These are phyloP conservation scores for Verbena officinalis DNA, from an alignment of 257 asterid species.

Conservation along the genomic window DNA sequence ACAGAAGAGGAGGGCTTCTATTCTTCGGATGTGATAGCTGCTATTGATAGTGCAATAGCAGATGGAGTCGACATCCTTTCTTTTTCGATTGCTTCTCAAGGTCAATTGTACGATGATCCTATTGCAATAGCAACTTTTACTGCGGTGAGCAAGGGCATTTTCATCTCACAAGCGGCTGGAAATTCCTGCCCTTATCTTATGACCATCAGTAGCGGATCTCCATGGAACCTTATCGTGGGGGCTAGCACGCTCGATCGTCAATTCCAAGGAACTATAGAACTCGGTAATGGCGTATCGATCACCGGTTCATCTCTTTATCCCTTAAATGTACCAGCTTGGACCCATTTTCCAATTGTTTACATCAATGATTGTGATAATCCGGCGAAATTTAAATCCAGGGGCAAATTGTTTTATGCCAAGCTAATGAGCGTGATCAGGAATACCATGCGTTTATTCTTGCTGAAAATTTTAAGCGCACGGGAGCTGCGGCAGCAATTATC, in stretches of 20 bases:
- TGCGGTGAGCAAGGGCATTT: not conserved
- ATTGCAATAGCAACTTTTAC: not conserved
- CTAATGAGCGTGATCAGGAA: not conserved
- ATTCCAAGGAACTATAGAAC: not conserved
- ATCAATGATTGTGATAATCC: not conserved
- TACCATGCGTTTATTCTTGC: not conserved
- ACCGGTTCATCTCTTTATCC: not conserved
- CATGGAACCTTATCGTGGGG: not conserved
- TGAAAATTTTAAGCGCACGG: not conserved
- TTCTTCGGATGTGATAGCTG: not conserved
- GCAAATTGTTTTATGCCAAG: not conserved
- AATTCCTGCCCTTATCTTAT: not conserved
- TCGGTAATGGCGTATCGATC: not conserved
- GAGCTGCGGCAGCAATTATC: not conserved
- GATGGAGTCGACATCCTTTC: conserved; percentile 55
- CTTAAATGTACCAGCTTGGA: not conserved
- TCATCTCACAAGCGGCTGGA: not conserved
- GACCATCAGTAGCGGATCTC: not conserved
- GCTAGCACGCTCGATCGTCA: not conserved
- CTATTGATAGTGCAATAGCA: conserved; percentile 44
- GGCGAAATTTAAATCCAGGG: not conserved
- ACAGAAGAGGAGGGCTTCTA: not conserved
- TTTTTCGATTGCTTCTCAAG: conserved; percentile 3
- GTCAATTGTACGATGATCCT: not conserved
- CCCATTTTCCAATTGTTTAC: not conserved